These are phyloP conservation scores for Ganoderma boninense DNA, from an alignment of 1,284 basidiomycete species.

Conservation along the genomic window DNA sequence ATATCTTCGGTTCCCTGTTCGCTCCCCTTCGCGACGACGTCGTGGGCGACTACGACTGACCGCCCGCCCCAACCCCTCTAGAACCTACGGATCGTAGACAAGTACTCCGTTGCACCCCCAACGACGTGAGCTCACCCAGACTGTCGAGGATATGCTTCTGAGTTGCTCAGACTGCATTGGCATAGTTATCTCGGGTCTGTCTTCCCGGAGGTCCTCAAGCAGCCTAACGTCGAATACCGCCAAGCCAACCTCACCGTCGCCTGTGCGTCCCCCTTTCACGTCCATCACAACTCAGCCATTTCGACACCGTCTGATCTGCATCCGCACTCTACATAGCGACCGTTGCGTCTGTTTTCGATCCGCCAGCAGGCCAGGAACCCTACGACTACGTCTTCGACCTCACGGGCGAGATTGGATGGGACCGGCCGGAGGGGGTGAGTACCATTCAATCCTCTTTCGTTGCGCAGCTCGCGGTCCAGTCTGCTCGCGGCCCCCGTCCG, in stretches of 20 bases:
- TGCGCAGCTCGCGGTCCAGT: background rate
- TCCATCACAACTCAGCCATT: constrained; percentile 14
- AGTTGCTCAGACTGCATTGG: constrained; percentile 17
- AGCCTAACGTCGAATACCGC: constrained; percentile 79
- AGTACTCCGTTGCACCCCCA: constrained; percentile 85
- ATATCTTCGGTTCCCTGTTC: background rate
- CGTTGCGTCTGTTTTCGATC: constrained; percentile 73
- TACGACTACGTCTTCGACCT: constrained; percentile 85
- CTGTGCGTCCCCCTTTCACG: constrained; percentile 49
- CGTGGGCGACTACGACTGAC: background rate
- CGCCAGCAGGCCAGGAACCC: constrained; percentile 66
- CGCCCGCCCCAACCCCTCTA: constrained; percentile 40
- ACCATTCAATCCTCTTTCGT: background rate
- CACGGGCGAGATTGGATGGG: constrained; percentile 82
- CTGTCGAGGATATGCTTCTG: background rate
- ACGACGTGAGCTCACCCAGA: constrained; percentile 68
- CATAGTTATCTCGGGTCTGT: constrained; percentile 81
- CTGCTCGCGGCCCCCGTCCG: constrained; percentile 13
- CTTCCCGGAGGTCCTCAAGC: constrained; percentile 75
- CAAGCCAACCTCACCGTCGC: constrained; percentile 84
- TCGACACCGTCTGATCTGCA: constrained; percentile 17
- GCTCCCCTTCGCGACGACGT: background rate
- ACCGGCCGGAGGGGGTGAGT: constrained; percentile 79
- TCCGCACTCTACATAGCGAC: constrained; percentile 52
- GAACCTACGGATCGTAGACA: constrained; percentile 85